Conservation (phyloP, 768 basidiomycete species). For the Cubamyces sp. region DNA sequence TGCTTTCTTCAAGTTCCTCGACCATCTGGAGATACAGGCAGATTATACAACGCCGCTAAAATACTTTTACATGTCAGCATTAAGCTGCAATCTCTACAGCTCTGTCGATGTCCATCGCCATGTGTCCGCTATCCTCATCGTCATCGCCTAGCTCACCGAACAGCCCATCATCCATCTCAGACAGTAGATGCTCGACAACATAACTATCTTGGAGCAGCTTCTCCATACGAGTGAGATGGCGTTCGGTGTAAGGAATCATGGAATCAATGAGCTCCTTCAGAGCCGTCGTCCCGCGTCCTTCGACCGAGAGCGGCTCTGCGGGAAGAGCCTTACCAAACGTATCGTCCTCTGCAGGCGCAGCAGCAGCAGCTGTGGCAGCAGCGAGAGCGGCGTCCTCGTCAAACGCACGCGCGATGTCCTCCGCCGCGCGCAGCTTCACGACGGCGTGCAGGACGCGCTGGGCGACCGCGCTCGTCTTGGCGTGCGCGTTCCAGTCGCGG, state of each 20-base stretch:
- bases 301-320: conserved; percentile 6
- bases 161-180: conserved; percentile 86
- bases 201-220: conserved; percentile 93
- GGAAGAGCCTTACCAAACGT: conserved; percentile 11
- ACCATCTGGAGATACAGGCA: not conserved
- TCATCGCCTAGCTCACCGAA: conserved; percentile 52
- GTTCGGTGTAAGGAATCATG: conserved; percentile 91
- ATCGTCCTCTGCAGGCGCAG: conserved; percentile 34
- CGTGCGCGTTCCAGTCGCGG: conserved; percentile 93
- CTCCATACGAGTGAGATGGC: conserved; percentile 86
- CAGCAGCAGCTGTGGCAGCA: conserved; percentile 15
- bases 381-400: conserved; percentile 26
- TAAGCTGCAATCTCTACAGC: conserved; percentile 20
- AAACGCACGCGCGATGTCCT: conserved; percentile 76
- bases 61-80: conserved; percentile 16
- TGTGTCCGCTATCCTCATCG: conserved; percentile 38
- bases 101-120: conserved; percentile 21
- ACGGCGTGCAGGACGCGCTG: conserved; percentile 84
- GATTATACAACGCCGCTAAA: not conserved
- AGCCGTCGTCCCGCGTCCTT: conserved; percentile 31
- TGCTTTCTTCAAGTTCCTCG: no score
- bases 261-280: conserved; percentile 82
- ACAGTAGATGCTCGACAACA: conserved; percentile 86
- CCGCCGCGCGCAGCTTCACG: conserved; percentile 73
- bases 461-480: conserved; percentile 83